phyloP scores from a whole-genome alignment of 2,329 filamentous ascomycete species.

The Epichloe hybrida region DNA sequence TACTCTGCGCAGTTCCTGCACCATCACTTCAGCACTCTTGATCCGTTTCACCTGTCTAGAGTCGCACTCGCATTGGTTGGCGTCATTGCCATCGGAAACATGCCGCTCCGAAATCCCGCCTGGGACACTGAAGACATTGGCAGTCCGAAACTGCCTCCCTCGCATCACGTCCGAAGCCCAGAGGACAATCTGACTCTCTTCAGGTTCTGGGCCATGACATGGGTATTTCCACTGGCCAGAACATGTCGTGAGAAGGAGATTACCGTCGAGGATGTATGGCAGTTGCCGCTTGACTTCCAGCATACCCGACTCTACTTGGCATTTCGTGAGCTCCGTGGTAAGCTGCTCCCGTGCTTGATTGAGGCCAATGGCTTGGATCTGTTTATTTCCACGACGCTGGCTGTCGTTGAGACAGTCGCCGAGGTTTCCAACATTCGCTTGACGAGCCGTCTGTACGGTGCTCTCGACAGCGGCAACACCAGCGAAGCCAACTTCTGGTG shows the following conservation, averaged over 20 bases:
- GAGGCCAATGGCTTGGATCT: conserved; percentile 71
- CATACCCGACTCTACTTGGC: conserved; percentile 60
- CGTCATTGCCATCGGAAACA: conserved; percentile 20
- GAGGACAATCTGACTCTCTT: conserved; percentile 71
- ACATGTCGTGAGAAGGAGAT: conserved; percentile 52
- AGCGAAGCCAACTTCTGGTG: conserved; percentile 23
- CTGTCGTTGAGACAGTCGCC: conserved; percentile 34
- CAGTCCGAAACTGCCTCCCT: conserved; percentile 14
- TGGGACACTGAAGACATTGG: conserved; percentile 22
- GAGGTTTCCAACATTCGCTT: conserved; percentile 26
- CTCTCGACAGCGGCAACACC: conserved; percentile 18
- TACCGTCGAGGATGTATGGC: conserved; percentile 70
- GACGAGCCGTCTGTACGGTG: conserved; percentile 22
- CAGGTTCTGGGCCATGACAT: conserved; percentile 75
- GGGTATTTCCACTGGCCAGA: conserved; percentile 63
- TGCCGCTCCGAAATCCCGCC: conserved; percentile 23
- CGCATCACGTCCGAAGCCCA: conserved; percentile 43
- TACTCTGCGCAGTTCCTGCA: conserved; percentile 19
- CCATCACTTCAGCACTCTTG: conserved; percentile 9
- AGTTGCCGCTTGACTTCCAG: conserved; percentile 67
- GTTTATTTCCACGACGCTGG: conserved; percentile 50
- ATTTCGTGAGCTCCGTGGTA: conserved; percentile 61
- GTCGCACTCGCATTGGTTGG: conserved; percentile 12
- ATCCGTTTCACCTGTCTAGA: conserved; percentile 13
- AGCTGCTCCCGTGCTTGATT: conserved; percentile 55